Evolutionary conservation across 164 flowering plant genomes (phyloP), one percentile per base, ranked within the genome.

Genomic region (Paratinospora sagittata): DNA sequence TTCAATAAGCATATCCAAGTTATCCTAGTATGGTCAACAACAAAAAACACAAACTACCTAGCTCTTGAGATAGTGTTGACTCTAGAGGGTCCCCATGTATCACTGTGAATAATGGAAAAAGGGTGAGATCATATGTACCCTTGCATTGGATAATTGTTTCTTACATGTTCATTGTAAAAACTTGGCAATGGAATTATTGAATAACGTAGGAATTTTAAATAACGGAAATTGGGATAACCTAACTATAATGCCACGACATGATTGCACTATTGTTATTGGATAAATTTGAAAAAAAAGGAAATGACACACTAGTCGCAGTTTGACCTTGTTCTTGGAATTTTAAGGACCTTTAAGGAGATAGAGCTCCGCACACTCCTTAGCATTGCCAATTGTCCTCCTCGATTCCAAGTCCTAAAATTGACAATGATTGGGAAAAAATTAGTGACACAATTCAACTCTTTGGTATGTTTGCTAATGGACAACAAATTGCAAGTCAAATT

Each of bases 171-270:
- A n/a, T n/a, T n/a, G n/a, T n/a, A n/a, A n/a, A n/a, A n/a, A n/a
- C n/a, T n/a, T n/a, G n/a, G n/a, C n/a, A n/a, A n/a, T n/a, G n/a
- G n/a, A n/a, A 72, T 72, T 66, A 1, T 30, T 16, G 55, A 72
- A 65, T 24, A 49, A 49, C 2, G 65, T 16, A n/a, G 74, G 74
- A 65, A 65, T 34, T 66, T 65, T 16, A 72, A 66, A 72, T 66
- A 66, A 16, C 21, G n/a, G 36, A 66, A 66, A 57, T 64, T 72
- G 0, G 65, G 69, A 58, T 66, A 70, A 10, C 75, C 64, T 49
- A 72, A 16, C 67, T 65, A 36, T 55, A 65, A 23, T 72, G 52
- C 69, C 64, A 72, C 17, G 62, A 63, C 73, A 71, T 72, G 11
- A 52, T 39, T 37, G 47, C 60, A 65, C 5, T 39, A 39, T 52